phyloP scores from a whole-genome alignment of 495 filamentous ascomycete species.

The Lophium mytilinum region DNA sequence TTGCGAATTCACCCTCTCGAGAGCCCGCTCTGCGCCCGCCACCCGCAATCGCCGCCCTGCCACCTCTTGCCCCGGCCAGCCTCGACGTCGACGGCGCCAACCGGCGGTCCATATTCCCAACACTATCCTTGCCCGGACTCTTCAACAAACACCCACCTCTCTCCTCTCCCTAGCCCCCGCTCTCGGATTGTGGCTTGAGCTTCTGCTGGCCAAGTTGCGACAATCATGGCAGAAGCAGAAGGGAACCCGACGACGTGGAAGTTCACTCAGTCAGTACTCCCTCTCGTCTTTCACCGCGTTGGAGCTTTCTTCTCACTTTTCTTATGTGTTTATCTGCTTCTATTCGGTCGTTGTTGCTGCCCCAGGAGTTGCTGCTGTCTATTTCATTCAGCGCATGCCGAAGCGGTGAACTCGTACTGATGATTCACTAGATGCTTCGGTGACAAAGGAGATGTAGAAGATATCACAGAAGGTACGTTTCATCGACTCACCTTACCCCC shows the following conservation, averaged over 20 bases:
- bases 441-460: slow-evolving; percentile 98
- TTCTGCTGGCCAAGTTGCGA: slow-evolving; percentile 5
- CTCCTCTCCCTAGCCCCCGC: neutral
- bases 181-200: neutral
- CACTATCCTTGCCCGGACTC: neutral
- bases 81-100: slow-evolving; percentile 24
- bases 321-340: too few species aligned
- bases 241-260: slow-evolving; percentile 94
- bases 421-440: slow-evolving; percentile 74
- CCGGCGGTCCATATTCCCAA: neutral
- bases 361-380: neutral
- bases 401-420: slow-evolving; percentile 7
- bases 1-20: too few species aligned
- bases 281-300: neutral
- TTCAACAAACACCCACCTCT: neutral
- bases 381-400: neutral
- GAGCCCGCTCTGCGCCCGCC: neutral
- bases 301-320: too few species aligned
- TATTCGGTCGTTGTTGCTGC: neutral
- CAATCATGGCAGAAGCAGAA: slow-evolving; percentile 95
- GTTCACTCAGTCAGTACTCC: slow-evolving; percentile 90
- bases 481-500: slow-evolving; percentile 20
- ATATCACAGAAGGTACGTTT: slow-evolving; percentile 94
- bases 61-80: slow-evolving; percentile 11
- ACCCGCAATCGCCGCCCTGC: slow-evolving; percentile 1